phyloP scores from a whole-genome alignment of 2,329 filamentous ascomycete species.

The Cercospora nicotianae region DNA sequence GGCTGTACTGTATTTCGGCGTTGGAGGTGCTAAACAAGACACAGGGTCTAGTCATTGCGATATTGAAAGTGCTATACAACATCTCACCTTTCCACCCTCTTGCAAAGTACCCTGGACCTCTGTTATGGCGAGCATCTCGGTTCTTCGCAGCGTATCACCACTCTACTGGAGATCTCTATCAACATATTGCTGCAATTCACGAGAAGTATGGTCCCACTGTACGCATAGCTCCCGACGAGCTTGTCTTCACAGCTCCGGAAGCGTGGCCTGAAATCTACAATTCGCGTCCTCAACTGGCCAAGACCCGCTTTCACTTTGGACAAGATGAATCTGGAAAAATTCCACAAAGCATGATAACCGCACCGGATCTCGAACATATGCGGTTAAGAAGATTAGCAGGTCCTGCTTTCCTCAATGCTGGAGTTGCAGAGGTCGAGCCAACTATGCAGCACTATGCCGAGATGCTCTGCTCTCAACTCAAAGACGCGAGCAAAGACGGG shows the following conservation, averaged over 20 bases:
- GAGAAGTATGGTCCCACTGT: conserved; percentile 31
- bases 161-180: conserved; percentile 26
- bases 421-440: conserved; percentile 28
- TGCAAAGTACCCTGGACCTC: conserved; percentile 28
- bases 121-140: conserved; percentile 26
- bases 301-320: conserved; percentile 25
- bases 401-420: conserved; percentile 30
- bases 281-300: conserved; percentile 26
- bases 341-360: conserved; percentile 28
- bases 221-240: conserved; percentile 35
- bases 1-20: too few relatives aligned
- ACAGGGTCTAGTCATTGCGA: conserved; percentile 1
- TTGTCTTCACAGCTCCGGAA: conserved; percentile 32
- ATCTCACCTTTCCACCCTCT: conserved; percentile 31
- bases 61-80: conserved; percentile 25
- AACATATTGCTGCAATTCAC: conserved; percentile 31
- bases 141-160: conserved; percentile 29
- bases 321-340: conserved; percentile 12
- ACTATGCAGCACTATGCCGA: conserved; percentile 28
- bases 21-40: neutral
- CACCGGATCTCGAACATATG: conserved; percentile 26
- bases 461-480: conserved; percentile 23
- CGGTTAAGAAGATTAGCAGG: conserved; percentile 22
- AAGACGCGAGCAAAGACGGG: conserved; percentile 52
- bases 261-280: conserved; percentile 33